Evolutionary conservation across 176 grass and related monocot species (phyloP).

Genomic region (Cymbopogon citratus): DNA sequence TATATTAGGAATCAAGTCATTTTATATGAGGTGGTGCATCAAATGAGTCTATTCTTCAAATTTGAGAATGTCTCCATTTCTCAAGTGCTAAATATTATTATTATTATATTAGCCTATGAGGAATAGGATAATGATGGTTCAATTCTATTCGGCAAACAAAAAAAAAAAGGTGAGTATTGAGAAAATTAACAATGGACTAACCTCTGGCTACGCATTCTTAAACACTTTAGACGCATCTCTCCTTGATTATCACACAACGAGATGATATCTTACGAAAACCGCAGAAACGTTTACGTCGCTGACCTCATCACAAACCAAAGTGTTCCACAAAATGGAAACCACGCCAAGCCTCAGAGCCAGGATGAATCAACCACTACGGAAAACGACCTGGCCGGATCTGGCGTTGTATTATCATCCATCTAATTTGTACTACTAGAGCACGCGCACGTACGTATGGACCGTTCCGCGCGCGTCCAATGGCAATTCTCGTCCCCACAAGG

Average conservation of each 20-base stretch:
- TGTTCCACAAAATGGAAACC: background rate
- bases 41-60: no score
- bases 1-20: background rate
- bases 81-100: no score
- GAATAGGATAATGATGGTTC: no score
- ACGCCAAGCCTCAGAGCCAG: background rate
- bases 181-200: no score
- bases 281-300: background rate
- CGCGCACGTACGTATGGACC: background rate
- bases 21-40: background rate
- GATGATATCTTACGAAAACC: background rate
- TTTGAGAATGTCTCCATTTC: no score
- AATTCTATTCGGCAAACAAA: no score
- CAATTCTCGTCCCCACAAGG: background rate
- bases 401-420: background rate
- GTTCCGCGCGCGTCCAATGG: background rate
- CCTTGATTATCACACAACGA: background rate
- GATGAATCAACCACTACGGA: background rate
- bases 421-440: background rate
- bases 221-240: background rate
- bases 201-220: no score
- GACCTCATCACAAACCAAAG: background rate
- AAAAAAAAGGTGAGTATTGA: no score
- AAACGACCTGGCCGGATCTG: background rate
- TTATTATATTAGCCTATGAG: no score